Conservation (phyloP, 2,329 filamentous ascomycete species). For the Acrocalymma vagum region DNA sequence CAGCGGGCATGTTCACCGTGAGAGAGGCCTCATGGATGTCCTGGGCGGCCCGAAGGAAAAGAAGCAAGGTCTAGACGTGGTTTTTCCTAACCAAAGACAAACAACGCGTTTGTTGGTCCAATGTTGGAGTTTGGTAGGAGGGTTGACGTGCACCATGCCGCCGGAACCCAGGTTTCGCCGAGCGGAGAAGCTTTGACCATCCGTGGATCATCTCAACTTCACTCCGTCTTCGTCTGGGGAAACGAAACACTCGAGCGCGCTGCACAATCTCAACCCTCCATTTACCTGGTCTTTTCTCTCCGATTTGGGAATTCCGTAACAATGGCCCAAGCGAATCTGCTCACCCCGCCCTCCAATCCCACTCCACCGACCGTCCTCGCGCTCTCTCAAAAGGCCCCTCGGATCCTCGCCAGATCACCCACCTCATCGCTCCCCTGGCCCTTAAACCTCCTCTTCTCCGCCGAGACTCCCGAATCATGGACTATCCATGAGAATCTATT, state of each 20-base stretch:
- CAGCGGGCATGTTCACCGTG: constrained; percentile 44
- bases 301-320: too few species aligned
- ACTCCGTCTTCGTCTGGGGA: too few species aligned
- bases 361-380: constrained; percentile 51
- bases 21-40: constrained; percentile 23
- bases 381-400: constrained; percentile 58
- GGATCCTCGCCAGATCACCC: constrained; percentile 46
- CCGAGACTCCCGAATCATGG: constrained; percentile 84
- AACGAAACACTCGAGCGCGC: too few species aligned
- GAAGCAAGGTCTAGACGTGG: too few species aligned
- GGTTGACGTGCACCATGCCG: constrained; percentile 24
- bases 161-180: constrained; percentile 28
- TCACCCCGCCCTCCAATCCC: constrained; percentile 50
- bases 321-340: constrained; percentile 47
- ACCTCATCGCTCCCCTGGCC: constrained; percentile 58
- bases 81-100: too few species aligned
- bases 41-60: constrained; percentile 4
- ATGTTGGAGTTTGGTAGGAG: constrained; percentile 3
- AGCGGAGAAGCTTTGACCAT: too few species aligned
- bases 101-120: too few species aligned
- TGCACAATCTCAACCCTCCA: too few species aligned
- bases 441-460: constrained; percentile 58
- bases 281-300: too few species aligned
- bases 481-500: constrained; percentile 86
- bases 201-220: too few species aligned